Evolutionary conservation across 2,329 filamentous ascomycete genomes (phyloP), one percentile per base, ranked within the genome.

Genomic region (Diaporthe nobilis): DNA sequence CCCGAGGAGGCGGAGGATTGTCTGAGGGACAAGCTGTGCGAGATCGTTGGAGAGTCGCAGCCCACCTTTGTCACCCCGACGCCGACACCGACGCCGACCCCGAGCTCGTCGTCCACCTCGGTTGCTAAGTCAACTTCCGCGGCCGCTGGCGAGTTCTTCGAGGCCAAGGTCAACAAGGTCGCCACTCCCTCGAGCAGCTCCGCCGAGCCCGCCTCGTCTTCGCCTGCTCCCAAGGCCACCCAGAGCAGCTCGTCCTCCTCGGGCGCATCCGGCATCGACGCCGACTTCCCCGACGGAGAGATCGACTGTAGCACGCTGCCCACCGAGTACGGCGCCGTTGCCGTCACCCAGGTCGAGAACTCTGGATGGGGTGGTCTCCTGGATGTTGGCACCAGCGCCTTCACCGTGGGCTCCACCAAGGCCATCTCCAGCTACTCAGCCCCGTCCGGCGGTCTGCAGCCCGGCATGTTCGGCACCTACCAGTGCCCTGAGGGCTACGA

Each of bases 401-500:
- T 63, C 70, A 55, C 61, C 22, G 34, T 77, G 13, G 73, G 68
- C 61, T 74, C 74, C 34, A 77, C 73, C 61, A 57, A 34, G n/a
- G 81, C 89, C 68, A 93, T 97, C 81, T 87, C 86, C 82, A 89
- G 90, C 76, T 95, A 96, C 77, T 87, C 90, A 71, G 92, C 92
- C 55, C 91, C 89, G 37, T 84, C 92, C 63, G 94, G 93, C 22
- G 85, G 84, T 76, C 96, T 95, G 86, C 83, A 81, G 12, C 80
- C 87, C 13, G 92, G 92, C 67, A 86, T 88, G 75, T 95, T 96
- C 89, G 98, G 96, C 89, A 98, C 96, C 2, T 98, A 98, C 82
- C 92, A 95, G 74, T 99, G 97, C 88, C 94, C 95, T n/a, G 86
- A 92, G 39, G 96, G 96, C 61, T 98, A 97, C 85, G 92, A 97